Percentiles rank a stretch among this genome's conserved stretches.
Conservation (phyloP, 2,329 filamentous ascomycete species). For the Colletotrichum viniferum region DNA sequence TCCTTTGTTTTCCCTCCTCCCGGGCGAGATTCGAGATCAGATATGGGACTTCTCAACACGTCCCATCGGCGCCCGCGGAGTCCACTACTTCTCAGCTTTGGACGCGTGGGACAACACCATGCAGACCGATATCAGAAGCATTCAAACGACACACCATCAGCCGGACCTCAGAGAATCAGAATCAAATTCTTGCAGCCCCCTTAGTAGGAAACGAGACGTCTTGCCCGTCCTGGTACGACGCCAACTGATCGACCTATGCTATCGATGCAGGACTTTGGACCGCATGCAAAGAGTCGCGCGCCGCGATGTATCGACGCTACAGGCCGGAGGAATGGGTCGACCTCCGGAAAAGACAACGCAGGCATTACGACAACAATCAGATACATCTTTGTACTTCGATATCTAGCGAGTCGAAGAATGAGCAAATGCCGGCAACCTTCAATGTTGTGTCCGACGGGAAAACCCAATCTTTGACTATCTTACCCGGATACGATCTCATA, state of each 20-base stretch:
- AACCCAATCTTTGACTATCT: not conserved
- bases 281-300: not conserved
- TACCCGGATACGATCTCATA: not conserved
- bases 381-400: accelerated
- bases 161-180: accelerated
- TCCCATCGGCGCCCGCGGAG: not conserved
- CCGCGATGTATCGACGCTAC: not conserved
- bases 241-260: not conserved
- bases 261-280: not conserved
- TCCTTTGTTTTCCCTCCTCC: not conserved
- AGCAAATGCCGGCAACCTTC: not conserved
- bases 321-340: not conserved
- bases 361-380: accelerated
- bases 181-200: not conserved
- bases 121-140: accelerated
- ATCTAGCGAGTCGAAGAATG: accelerated
- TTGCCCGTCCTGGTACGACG: not conserved
- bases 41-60: not conserved
- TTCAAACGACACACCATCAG: not conserved
- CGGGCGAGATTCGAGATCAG: not conserved
- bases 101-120: accelerated
- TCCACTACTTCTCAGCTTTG: not conserved
- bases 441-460: not conserved
- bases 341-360: not conserved
- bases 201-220: not conserved